Percentiles rank a stretch among this genome's conserved stretches.
Evolutionary conservation across 768 basidiomycete genomes (phyloP).

Genomic region (Paxillus involutus): DNA sequence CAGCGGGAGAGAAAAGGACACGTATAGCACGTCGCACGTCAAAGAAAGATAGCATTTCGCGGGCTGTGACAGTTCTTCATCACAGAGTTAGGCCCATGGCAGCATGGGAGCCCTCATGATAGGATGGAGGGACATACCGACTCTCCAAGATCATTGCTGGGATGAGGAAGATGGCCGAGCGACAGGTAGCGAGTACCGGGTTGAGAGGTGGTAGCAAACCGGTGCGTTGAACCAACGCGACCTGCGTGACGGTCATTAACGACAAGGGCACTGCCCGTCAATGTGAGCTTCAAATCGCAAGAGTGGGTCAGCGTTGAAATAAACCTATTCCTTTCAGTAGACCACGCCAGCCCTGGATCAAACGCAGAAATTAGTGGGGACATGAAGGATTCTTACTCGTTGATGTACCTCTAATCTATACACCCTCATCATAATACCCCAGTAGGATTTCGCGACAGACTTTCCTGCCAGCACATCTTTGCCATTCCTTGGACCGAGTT

Average conservation of each 20-base stretch:
- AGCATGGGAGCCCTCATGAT: conserved; percentile 40
- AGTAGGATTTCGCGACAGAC: conserved; percentile 64
- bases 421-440: conserved; percentile 64
- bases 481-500: conserved; percentile 66
- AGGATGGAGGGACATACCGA: conserved; percentile 42
- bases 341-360: not conserved
- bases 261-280: not conserved
- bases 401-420: conserved; percentile 61
- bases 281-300: not conserved
- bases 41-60: conserved; percentile 62
- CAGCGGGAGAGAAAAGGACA: conserved; percentile 70
- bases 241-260: not conserved
- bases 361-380: not conserved
- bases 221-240: not conserved
- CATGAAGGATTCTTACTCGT: conserved; percentile 5
- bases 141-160: not conserved
- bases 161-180: not conserved
- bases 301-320: not conserved
- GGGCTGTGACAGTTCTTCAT: conserved; percentile 70
- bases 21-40: conserved; percentile 52
- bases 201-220: too few relatives aligned
- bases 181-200: not conserved
- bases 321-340: not conserved
- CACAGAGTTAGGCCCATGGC: conserved; percentile 55
- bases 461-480: conserved; percentile 53